Evolutionary conservation across 2,329 filamentous ascomycete genomes (phyloP).

Genomic region (Colletotrichum spaethianum): DNA sequence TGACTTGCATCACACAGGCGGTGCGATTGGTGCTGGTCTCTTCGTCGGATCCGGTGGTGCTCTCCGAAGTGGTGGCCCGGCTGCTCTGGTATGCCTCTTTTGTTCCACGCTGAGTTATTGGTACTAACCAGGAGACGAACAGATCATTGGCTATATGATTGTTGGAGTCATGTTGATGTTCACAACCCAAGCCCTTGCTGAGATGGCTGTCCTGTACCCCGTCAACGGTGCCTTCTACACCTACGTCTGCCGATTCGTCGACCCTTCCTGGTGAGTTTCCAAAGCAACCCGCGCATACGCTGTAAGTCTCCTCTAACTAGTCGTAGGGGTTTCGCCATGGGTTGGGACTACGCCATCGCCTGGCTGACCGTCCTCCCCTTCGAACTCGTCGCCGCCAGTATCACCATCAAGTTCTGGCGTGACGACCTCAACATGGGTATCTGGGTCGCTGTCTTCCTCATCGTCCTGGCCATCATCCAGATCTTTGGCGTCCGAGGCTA

Average conservation of each 20-base stretch:
- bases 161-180: slow-evolving; percentile 74
- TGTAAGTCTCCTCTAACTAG: slow-evolving; percentile 31
- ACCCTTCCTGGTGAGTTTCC: slow-evolving; percentile 64
- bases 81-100: slow-evolving; percentile 56
- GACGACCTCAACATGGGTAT: slow-evolving; percentile 64
- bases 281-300: not conserved
- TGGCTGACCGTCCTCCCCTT: slow-evolving; percentile 82
- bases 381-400: slow-evolving; percentile 79
- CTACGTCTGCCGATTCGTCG: slow-evolving; percentile 73
- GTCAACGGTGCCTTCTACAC: slow-evolving; percentile 75
- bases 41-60: slow-evolving; percentile 72
- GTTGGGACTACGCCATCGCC: slow-evolving; percentile 67
- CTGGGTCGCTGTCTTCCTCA: slow-evolving; percentile 64
- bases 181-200: slow-evolving; percentile 72
- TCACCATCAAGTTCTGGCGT: slow-evolving; percentile 79
- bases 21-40: slow-evolving; percentile 75
- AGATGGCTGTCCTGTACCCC: slow-evolving; percentile 73
- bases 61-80: slow-evolving; percentile 63
- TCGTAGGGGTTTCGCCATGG: slow-evolving; percentile 65
- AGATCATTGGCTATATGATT: slow-evolving; percentile 65
- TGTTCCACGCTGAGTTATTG: not conserved
- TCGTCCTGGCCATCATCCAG: slow-evolving; percentile 64
- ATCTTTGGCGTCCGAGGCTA: slow-evolving; percentile 69
- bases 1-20: slow-evolving; percentile 74
- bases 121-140: not conserved